Evolutionary conservation across 805 yeast genomes (phyloP).

Genomic region (Starmerella bacillaris): DNA sequence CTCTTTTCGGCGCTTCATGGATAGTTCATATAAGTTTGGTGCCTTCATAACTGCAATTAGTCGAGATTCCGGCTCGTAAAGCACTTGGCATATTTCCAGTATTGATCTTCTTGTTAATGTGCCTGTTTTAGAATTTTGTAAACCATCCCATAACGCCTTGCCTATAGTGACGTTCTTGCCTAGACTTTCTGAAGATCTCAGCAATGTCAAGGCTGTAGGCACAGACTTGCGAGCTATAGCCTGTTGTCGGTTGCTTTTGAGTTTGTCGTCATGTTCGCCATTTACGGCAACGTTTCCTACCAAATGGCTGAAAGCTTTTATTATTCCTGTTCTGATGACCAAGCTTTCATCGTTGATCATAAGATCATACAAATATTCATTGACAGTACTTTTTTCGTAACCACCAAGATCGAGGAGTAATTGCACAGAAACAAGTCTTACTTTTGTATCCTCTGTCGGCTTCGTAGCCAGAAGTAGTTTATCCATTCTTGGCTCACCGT

Average conservation of each 20-base stretch:
- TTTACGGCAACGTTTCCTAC: constrained; percentile 51
- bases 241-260: constrained; percentile 31
- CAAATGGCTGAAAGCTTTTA: constrained; percentile 31
- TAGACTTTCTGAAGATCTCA: constrained; percentile 46
- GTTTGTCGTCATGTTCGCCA: constrained; percentile 27
- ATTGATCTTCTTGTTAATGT: constrained; percentile 43
- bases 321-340: constrained; percentile 33
- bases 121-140: constrained; percentile 41
- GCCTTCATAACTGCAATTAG: constrained; percentile 43
- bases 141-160: constrained; percentile 45
- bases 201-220: constrained; percentile 45
- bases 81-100: constrained; percentile 45
- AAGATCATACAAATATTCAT: constrained; percentile 43
- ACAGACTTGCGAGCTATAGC: constrained; percentile 45
- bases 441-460: constrained; percentile 30
- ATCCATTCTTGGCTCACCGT: constrained; percentile 34
- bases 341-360: constrained; percentile 39
- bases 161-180: constrained; percentile 36
- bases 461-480: constrained; percentile 39
- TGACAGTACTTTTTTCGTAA: constrained; percentile 40
- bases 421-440: constrained; percentile 50
- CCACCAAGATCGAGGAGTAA: constrained; percentile 64
- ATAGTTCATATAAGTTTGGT: constrained; percentile 53
- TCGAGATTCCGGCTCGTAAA: constrained; percentile 44
- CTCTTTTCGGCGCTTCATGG: constrained; percentile 33